Conservation (phyloP, 2,329 filamentous ascomycete species). For the Alternaria sp. region DNA sequence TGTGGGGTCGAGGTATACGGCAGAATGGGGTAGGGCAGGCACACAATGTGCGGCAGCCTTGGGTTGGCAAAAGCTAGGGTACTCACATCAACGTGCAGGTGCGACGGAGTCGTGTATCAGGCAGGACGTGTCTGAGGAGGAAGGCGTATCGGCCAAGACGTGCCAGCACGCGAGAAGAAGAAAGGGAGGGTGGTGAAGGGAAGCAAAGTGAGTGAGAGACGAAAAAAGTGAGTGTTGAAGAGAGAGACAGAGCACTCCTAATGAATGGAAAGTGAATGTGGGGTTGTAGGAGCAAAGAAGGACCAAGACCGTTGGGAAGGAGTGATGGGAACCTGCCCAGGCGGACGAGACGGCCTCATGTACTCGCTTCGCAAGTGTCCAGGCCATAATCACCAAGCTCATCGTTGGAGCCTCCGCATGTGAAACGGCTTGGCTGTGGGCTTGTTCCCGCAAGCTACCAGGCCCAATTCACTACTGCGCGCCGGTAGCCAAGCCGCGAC, state of each 20-base stretch:
- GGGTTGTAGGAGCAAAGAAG: conserved; percentile 27
- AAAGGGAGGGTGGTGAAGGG: conserved; percentile 19
- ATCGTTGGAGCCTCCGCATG: conserved; percentile 38
- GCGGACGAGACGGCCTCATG: conserved; percentile 34
- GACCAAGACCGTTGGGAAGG: conserved; percentile 22
- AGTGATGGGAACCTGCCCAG: neutral
- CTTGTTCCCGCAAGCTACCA: conserved; percentile 35
- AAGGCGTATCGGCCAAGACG: conserved; percentile 46
- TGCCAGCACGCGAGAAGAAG: conserved; percentile 45
- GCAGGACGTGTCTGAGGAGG: conserved; percentile 27
- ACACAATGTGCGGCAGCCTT: conserved; percentile 20
- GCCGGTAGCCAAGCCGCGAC: conserved; percentile 29
- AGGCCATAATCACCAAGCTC: conserved; percentile 42
- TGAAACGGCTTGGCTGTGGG: conserved; percentile 47
- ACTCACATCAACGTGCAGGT: conserved; percentile 47
- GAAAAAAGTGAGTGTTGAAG: conserved; percentile 20
- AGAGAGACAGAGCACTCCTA: conserved; percentile 32
- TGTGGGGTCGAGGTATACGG: conserved; percentile 21
- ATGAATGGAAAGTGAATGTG: conserved; percentile 36
- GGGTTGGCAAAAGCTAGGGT: conserved; percentile 14
- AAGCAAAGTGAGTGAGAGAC: conserved; percentile 14
- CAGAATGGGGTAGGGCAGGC: conserved; percentile 14
- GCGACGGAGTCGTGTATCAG: conserved; percentile 35
- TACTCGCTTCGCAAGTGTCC: conserved; percentile 33
- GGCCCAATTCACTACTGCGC: conserved; percentile 29